phyloP scores from a whole-genome alignment of 2,329 filamentous ascomycete genomes.

The Ophiosphaerella narmari region DNA sequence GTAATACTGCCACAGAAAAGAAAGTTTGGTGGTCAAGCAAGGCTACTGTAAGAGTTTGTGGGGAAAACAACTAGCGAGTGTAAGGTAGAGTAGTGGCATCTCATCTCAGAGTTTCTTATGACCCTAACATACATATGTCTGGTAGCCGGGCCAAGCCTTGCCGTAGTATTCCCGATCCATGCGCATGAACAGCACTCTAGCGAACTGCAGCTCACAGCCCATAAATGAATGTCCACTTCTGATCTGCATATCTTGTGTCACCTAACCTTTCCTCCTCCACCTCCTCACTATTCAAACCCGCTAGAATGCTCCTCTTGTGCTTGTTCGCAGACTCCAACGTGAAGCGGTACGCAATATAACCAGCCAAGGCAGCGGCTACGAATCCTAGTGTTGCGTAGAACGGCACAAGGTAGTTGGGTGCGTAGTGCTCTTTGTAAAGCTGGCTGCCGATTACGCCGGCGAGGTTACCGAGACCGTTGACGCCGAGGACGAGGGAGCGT shows the following conservation, averaged over 20 bases:
- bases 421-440: slow-evolving; percentile 21
- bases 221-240: slow-evolving; percentile 33
- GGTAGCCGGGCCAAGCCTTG: no score
- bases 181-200: no score
- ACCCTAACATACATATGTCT: no score
- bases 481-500: slow-evolving; percentile 22
- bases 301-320: slow-evolving; percentile 14
- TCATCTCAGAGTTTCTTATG: no score
- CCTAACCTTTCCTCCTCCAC: slow-evolving; percentile 24
- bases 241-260: slow-evolving; percentile 23
- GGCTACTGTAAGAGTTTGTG: no score
- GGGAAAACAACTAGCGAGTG: no score
- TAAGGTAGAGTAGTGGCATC: no score
- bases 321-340: slow-evolving; percentile 20
- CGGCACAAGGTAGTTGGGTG: slow-evolving; percentile 21
- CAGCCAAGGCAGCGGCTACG: slow-evolving; percentile 21
- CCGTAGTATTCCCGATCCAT: no score
- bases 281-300: slow-evolving; percentile 13
- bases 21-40: no score
- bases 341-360: slow-evolving; percentile 25
- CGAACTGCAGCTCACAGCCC: slow-evolving; percentile 13
- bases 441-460: slow-evolving; percentile 28
- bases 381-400: slow-evolving; percentile 30
- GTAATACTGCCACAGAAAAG: no score
- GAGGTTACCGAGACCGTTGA: slow-evolving; percentile 32